Evolutionary conservation across 2,329 filamentous ascomycete species (phyloP).

Genomic region (Polytolypa hystricis): DNA sequence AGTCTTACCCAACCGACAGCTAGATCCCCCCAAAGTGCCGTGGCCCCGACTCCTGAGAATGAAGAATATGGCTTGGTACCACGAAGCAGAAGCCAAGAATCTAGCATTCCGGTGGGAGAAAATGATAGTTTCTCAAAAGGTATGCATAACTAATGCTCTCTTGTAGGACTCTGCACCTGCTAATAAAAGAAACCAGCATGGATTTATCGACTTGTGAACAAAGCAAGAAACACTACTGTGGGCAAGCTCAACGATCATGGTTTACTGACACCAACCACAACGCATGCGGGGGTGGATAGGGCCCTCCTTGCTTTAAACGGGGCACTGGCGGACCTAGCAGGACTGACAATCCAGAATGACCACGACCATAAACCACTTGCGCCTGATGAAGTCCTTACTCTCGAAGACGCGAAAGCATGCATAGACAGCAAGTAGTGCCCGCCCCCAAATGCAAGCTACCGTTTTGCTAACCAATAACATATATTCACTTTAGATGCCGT

Average conservation of each 20-base stretch:
- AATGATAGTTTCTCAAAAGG: conserved; percentile 2
- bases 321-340: not conserved
- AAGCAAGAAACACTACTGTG: conserved; percentile 4
- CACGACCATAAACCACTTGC: not conserved
- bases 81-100: not conserved
- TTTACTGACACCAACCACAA: not conserved
- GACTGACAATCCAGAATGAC: not conserved
- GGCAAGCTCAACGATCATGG: not conserved
- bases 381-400: not conserved
- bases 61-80: no score
- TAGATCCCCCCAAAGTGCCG: not conserved
- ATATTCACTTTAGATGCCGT: not conserved
- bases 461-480: not conserved
- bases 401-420: conserved; percentile 1
- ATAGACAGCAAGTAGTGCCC: no score
- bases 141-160: not conserved
- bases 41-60: no score
- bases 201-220: conserved; percentile 2
- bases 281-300: not conserved
- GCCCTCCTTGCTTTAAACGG: conserved; percentile 1
- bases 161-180: not conserved
- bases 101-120: not conserved
- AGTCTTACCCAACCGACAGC: not conserved
- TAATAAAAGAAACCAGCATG: not conserved
- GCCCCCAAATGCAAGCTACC: not conserved